Evolutionary conservation across 23 red algal genomes (phyloP).

Genomic region (Chondrus crispus): DNA sequence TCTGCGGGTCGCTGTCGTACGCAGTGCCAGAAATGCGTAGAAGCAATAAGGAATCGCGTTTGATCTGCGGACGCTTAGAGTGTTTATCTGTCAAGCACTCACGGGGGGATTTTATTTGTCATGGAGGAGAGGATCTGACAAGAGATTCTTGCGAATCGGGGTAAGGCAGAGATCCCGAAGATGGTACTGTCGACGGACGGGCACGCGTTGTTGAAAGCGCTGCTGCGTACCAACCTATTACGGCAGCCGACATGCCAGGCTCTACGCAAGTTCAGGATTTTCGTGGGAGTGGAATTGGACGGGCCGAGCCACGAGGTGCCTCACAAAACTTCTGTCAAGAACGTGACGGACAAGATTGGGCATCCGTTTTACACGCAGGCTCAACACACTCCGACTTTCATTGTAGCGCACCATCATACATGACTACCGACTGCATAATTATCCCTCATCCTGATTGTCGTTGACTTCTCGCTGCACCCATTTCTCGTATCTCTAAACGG

Average conservation of each 20-base stretch:
- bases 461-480: no score
- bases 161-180: slow-evolving; percentile 56
- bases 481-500: no score
- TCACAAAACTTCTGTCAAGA: slow-evolving; percentile 49
- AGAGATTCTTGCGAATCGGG: slow-evolving; percentile 56
- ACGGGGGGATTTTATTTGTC: slow-evolving; percentile 51
- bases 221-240: slow-evolving; percentile 45
- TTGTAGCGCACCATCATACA: no score
- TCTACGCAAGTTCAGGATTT: slow-evolving; percentile 56
- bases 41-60: slow-evolving; percentile 79
- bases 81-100: slow-evolving; percentile 72
- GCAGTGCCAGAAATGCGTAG: slow-evolving; percentile 85
- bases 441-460: no score
- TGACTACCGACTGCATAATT: no score
- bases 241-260: slow-evolving; percentile 47
- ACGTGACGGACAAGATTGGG: slow-evolving; percentile 68
- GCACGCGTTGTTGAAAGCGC: slow-evolving; percentile 40
- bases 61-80: slow-evolving; percentile 77
- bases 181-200: slow-evolving; percentile 46
- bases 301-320: slow-evolving; percentile 19
- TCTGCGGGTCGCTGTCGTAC: slow-evolving; percentile 84
- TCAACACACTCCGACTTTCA: no score
- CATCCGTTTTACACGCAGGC: no score
- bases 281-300: slow-evolving; percentile 62
- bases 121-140: slow-evolving; percentile 41